Evolutionary conservation across 257 asterid species (phyloP).

Genomic region (Plantago major): DNA sequence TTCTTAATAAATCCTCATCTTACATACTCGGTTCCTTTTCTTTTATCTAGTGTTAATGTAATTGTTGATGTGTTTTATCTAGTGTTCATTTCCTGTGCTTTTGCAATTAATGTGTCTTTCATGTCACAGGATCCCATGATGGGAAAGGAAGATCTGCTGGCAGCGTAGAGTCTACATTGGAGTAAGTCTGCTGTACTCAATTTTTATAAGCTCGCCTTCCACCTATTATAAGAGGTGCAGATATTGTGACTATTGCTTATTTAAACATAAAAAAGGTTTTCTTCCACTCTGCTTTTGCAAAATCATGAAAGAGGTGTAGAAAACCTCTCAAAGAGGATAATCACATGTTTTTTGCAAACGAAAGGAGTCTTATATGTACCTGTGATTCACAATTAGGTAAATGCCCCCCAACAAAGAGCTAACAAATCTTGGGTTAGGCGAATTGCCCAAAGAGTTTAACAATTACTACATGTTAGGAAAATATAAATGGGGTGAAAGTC

Average conservation of each 20-base stretch:
- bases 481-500: too few species aligned
- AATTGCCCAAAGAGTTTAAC: too few species aligned
- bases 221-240: background rate
- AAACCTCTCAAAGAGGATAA: background rate
- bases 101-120: conserved; percentile 15
- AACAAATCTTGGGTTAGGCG: too few species aligned
- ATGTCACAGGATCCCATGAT: conserved; percentile 36
- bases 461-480: too few species aligned
- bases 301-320: background rate
- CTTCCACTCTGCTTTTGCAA: conserved; percentile 6
- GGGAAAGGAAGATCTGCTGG: conserved; percentile 23
- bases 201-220: background rate
- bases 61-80: background rate
- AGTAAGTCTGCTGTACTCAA: conserved; percentile 38
- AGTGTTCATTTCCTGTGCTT: background rate
- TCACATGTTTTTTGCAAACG: background rate
- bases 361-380: background rate
- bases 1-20: conserved; percentile 2
- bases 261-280: too few species aligned
- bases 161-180: conserved; percentile 25
- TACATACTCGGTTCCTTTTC: background rate
- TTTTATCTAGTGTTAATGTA: conserved; percentile 6
- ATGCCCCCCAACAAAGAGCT: too few species aligned
- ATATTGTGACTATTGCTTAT: background rate
- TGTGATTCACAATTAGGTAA: too few species aligned